Base-by-base conservation (phyloP, 2,329 filamentous ascomycete species). In the Chaetomium sp. region DNA sequence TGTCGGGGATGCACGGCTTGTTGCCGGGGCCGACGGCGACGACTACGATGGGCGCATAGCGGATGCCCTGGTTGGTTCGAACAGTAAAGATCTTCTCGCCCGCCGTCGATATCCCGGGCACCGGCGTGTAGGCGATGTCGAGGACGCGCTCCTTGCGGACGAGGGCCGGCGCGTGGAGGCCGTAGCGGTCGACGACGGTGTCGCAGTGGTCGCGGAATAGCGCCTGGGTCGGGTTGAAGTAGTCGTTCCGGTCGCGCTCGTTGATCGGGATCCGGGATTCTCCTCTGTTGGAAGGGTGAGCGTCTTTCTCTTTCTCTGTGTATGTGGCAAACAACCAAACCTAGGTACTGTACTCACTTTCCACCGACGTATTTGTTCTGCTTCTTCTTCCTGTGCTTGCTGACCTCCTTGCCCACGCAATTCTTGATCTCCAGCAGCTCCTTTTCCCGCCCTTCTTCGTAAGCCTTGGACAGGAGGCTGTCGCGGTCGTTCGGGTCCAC, bases 351-450 rank as follows among this genome's bases (percentile, higher is more conserved):
- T 35, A 70, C 76, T 76, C 67, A 81, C 81, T 80, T 81, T 73
- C 78, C 78, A 60, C 80, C 79, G 45, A 70, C 74, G 69, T 70
- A 62, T 45, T 72, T 68, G 66, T 76, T 65, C 77, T 76, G 78
- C 74, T 87, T 85, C 80, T 92, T 92, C 79, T 88, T 89, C 64
- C 85, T 83, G 75, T 94, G 90, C 77, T 94, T 94, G 78, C 90
- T 93, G 63, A 93, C 75, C 72, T 93, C 90, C 71, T 90, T 92
- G 0, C 91, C 91, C 0, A 93, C 90, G 67, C 90, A 92, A 2
- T 89, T 88, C 0, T 83, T 79, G 56, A 94, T 88, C 76, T 93
- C 89, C 55, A 84, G 80, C 9, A 93, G 76, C 71, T 94, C 90
- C 6, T 77, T 75, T 64, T 87, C 83, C n/a, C 87, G 78, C 0